phyloP scores from a whole-genome alignment of 2,329 filamentous ascomycete genomes.

The Fusarium solani-melongenae region DNA sequence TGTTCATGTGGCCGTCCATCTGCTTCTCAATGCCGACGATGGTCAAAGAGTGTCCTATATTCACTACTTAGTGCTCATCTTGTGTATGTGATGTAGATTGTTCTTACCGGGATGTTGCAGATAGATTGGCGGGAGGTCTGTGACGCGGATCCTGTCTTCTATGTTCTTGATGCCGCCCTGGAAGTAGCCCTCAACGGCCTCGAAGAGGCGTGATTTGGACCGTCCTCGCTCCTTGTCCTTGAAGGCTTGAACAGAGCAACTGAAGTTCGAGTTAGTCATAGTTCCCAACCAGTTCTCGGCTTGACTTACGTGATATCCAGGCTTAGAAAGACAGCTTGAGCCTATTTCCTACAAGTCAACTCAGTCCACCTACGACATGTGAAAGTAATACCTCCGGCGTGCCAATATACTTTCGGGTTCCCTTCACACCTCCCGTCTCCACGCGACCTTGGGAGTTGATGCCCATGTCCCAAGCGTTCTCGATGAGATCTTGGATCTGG shows the following conservation, averaged over 20 bases:
- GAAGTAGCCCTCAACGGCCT: constrained; percentile 81
- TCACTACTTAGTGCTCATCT: not conserved
- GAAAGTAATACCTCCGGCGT: constrained; percentile 77
- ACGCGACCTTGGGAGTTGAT: constrained; percentile 79
- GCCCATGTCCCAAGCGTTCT: constrained; percentile 86
- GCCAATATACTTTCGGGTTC: constrained; percentile 95
- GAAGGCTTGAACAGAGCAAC: constrained; percentile 73
- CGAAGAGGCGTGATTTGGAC: constrained; percentile 67
- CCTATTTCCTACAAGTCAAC: constrained; percentile 57
- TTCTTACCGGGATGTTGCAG: constrained; percentile 80
- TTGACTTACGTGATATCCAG: constrained; percentile 71
- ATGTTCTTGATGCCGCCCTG: constrained; percentile 56
- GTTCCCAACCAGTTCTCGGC: not conserved
- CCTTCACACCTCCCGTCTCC: constrained; percentile 87
- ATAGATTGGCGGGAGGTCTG: constrained; percentile 84
- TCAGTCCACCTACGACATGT: not conserved
- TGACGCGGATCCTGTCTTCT: constrained; percentile 71
- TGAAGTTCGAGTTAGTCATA: constrained; percentile 40
- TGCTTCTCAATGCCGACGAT: constrained; percentile 85
- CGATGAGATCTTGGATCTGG: constrained; percentile 86
- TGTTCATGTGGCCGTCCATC: constrained; percentile 70
- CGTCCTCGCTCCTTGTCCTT: constrained; percentile 58
- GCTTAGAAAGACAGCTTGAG: constrained; percentile 79
- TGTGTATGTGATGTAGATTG: too few relatives aligned
- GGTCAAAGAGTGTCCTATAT: constrained; percentile 83